These are phyloP conservation scores for Globisporangium heterothallicum DNA, from an alignment of 352 stramenopile species.

Conservation along the genomic window DNA sequence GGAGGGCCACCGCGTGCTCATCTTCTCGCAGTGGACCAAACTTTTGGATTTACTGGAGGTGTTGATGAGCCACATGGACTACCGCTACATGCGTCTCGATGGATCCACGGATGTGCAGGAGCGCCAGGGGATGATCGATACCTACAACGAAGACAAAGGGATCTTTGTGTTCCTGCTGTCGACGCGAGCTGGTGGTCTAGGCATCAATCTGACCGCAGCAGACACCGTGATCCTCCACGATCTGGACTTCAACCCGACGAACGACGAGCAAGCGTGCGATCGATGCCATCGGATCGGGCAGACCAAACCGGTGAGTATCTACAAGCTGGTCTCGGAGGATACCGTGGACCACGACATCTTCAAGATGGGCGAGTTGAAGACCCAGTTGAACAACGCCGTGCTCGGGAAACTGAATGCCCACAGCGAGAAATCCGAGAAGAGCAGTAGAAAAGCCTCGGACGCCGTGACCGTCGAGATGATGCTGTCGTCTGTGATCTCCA, in stretches of 20 bases:
- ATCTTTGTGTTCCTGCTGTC: conserved; percentile 97
- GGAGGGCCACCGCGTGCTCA: conserved; percentile 92
- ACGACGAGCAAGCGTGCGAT: conserved; percentile 86
- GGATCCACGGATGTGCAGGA: conserved; percentile 69
- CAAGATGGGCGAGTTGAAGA: conserved; percentile 79
- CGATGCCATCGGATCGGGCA: conserved; percentile 89
- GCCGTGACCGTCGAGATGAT: conserved; percentile 76
- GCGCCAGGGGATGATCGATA: conserved; percentile 78
- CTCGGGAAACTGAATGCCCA: conserved; percentile 78
- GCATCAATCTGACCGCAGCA: conserved; percentile 96
- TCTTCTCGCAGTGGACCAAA: conserved; percentile 97
- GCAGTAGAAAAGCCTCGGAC: conserved; percentile 18
- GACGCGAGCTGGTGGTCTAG: conserved; percentile 95
- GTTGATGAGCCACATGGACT: conserved; percentile 70
- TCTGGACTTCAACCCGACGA: conserved; percentile 83
- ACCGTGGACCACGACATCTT: conserved; percentile 93
- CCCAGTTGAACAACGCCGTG: conserved; percentile 82
- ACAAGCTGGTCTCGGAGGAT: conserved; percentile 88
- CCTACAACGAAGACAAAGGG: conserved; percentile 83
- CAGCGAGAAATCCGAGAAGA: conserved; percentile 19
- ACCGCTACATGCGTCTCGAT: conserved; percentile 76
- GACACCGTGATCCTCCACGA: conserved; percentile 88
- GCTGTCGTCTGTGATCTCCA: conserved; percentile 67
- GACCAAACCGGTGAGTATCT: conserved; percentile 86
- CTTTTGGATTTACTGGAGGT: conserved; percentile 93